phyloP scores from a whole-genome alignment of 305 asterid species.

The Salvia sclarea region DNA sequence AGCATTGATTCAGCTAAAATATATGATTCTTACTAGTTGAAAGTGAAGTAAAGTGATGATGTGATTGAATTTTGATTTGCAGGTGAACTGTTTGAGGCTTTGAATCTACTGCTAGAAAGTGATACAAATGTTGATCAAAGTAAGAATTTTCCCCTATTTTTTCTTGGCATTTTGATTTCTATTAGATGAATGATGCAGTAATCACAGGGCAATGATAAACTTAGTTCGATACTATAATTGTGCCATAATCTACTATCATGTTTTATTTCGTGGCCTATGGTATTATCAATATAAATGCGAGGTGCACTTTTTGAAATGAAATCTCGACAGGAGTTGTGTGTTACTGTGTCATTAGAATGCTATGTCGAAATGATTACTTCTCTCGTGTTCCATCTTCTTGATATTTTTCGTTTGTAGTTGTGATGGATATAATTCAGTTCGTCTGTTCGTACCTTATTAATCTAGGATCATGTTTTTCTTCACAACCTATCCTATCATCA shows the following conservation, averaged over 20 bases:
- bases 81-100: conserved; percentile 76
- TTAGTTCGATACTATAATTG: neutral
- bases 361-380: no score
- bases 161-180: conserved; percentile 17
- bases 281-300: neutral
- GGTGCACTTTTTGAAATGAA: neutral
- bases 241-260: neutral
- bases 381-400: neutral
- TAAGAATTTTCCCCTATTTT: conserved; percentile 42
- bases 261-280: neutral
- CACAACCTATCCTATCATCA: neutral
- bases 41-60: conserved; percentile 17
- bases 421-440: no score
- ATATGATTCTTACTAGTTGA: neutral
- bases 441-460: neutral
- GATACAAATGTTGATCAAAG: conserved; percentile 62
- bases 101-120: conserved; percentile 82
- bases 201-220: no score
- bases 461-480: neutral
- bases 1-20: neutral
- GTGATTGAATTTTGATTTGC: conserved; percentile 40
- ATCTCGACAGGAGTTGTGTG: neutral
- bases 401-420: no score
- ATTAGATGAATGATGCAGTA: neutral
- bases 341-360: neutral